Percentiles rank a stretch among this genome's conserved stretches.
Conservation (phyloP, 2,329 filamentous ascomycete genomes). For the Fusarium incarnatum region DNA sequence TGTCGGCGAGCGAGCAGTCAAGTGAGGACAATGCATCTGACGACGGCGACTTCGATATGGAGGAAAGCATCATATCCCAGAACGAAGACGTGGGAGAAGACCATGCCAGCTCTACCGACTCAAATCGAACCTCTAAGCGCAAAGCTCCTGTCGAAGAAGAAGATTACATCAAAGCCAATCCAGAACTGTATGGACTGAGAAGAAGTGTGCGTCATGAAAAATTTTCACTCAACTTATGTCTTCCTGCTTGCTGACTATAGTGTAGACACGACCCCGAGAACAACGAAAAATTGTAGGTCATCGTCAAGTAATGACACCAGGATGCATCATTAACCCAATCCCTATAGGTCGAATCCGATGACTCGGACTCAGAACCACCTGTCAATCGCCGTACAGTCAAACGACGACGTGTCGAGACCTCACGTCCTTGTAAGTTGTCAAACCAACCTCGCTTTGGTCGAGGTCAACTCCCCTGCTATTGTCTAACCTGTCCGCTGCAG, state of each 20-base stretch:
- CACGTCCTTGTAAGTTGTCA: constrained; percentile 68
- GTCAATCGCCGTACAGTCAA: constrained; percentile 70
- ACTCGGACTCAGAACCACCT: constrained; percentile 78
- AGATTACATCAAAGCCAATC: constrained; percentile 88
- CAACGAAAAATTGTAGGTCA: constrained; percentile 67
- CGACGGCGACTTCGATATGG: constrained; percentile 82
- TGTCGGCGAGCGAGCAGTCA: constrained; percentile 61
- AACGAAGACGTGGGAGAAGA: constrained; percentile 63
- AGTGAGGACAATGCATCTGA: constrained; percentile 69
- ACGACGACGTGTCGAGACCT: constrained; percentile 75
- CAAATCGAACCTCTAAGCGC: constrained; percentile 77
- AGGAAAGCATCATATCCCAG: constrained; percentile 63
- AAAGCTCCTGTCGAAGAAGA: constrained; percentile 77
- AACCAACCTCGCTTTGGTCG: not conserved
- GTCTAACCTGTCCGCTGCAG: constrained; percentile 52
- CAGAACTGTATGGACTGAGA: constrained; percentile 92
- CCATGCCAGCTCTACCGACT: constrained; percentile 77
- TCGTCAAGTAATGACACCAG: constrained; percentile 1
- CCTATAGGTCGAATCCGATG: constrained; percentile 63
- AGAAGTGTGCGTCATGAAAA: constrained; percentile 78
- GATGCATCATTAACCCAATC: constrained; percentile 26
- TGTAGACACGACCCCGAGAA: constrained; percentile 67
- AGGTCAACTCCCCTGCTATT: constrained; percentile 3
- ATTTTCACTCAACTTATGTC: constrained; percentile 28
- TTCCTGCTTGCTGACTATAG: constrained; percentile 49